A percentile compares a stretch with the other conserved stretches of the same genome.
Evolutionary conservation across 2,329 filamentous ascomycete genomes (phyloP).

Genomic region (Leptographium lundbergii): DNA sequence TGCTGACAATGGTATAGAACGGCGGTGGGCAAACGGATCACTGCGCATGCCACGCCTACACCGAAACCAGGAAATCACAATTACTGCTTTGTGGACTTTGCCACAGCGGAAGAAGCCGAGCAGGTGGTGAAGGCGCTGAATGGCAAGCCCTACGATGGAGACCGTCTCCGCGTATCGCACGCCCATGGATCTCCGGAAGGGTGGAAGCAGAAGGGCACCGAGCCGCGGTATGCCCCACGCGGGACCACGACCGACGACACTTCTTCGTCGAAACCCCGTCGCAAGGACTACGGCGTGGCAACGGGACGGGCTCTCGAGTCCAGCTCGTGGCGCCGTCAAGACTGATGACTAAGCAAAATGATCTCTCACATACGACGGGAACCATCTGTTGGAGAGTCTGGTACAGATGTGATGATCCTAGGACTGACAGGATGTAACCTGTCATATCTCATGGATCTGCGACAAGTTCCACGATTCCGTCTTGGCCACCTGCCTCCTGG

Average conservation of each 20-base stretch:
- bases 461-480: too few relatives aligned
- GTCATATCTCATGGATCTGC: too few relatives aligned
- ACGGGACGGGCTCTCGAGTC: not conserved
- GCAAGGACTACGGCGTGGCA: not conserved
- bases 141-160: conserved; percentile 13
- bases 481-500: too few relatives aligned
- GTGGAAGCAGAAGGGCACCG: not conserved
- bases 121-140: conserved; percentile 31
- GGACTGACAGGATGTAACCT: too few relatives aligned
- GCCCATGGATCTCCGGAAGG: not conserved
- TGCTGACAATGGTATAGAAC: conserved; percentile 11
- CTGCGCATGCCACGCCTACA: conserved; percentile 41
- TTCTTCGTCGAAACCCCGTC: not conserved
- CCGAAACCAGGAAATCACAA: conserved; percentile 42
- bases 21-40: conserved; percentile 39
- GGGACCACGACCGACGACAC: not conserved
- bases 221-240: not conserved
- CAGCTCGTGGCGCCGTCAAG: conserved; percentile 5
- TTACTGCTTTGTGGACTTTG: conserved; percentile 55
- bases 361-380: too few relatives aligned
- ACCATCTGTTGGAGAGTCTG: too few relatives aligned
- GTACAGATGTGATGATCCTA: too few relatives aligned
- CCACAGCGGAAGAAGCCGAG: conserved; percentile 36
- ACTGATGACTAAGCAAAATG: not conserved
- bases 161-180: conserved; percentile 4